Evolutionary conservation across 768 basidiomycete species (phyloP).

Genomic region (Coprinellus micaceus): DNA sequence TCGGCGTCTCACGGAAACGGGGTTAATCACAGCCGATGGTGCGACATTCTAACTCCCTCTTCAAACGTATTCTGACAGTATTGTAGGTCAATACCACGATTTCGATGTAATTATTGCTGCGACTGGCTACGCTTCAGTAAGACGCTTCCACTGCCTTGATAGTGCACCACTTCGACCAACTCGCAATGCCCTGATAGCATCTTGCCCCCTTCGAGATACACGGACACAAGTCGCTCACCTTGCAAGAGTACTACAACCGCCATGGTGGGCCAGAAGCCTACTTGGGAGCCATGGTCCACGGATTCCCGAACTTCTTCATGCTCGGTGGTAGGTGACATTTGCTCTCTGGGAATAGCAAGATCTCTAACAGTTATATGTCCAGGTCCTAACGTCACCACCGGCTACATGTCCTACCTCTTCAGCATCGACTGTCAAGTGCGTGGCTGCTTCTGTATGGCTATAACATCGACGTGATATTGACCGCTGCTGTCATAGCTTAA

Average conservation of each 20-base stretch:
- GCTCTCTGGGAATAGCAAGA: too few species aligned
- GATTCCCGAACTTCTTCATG: conserved; percentile 46
- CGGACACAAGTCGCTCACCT: conserved; percentile 25
- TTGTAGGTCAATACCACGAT: not conserved
- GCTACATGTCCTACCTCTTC: conserved; percentile 43
- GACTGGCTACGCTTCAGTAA: not conserved
- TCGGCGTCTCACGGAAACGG: not conserved
- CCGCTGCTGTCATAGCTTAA: too few species aligned
- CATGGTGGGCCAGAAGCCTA: conserved; percentile 43
- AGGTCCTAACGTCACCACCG: conserved; percentile 45
- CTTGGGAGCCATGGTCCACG: conserved; percentile 38
- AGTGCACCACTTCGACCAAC: not conserved
- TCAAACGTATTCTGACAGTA: not conserved
- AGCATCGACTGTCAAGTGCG: conserved; percentile 41
- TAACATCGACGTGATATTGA: too few species aligned
- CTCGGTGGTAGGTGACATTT: conserved; percentile 25
- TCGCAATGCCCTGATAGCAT: conserved; percentile 21
- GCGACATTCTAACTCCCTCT: not conserved
- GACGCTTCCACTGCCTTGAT: not conserved
- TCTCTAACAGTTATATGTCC: too few species aligned
- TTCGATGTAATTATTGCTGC: not conserved
- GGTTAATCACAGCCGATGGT: not conserved
- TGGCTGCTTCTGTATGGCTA: not conserved
- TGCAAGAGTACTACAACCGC: conserved; percentile 38
- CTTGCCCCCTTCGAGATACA: conserved; percentile 29